Evolutionary conservation across 2,329 filamentous ascomycete genomes (phyloP).

Genomic region (Cladobotryum protrusum): DNA sequence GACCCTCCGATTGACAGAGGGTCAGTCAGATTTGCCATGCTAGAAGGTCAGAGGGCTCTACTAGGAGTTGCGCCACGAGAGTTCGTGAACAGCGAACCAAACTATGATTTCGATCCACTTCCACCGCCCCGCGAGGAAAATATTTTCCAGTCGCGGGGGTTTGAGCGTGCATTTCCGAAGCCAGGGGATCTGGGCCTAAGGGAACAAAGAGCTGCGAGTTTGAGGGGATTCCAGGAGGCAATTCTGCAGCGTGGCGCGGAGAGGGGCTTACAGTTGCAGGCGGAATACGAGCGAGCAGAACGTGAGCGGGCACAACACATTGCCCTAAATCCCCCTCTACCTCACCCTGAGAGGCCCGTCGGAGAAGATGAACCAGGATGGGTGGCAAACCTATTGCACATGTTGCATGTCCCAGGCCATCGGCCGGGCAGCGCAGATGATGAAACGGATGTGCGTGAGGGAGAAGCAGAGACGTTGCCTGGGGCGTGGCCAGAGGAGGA

Average conservation of each 20-base stretch:
- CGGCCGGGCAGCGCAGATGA: background rate
- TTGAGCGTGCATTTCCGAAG: too few species aligned
- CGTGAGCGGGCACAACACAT: too few species aligned
- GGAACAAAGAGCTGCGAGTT: too few species aligned
- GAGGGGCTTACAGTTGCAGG: too few species aligned
- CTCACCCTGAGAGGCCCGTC: background rate
- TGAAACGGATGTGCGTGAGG: slow-evolving; percentile 13
- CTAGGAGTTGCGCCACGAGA: slow-evolving; percentile 62
- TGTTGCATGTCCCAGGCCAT: slow-evolving; percentile 18
- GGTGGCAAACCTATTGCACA: slow-evolving; percentile 19
- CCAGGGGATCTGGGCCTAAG: too few species aligned
- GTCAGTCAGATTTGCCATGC: slow-evolving; percentile 69
- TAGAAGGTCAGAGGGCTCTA: slow-evolving; percentile 67
- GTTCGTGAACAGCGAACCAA: slow-evolving; percentile 59
- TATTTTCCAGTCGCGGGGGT: slow-evolving; percentile 34
- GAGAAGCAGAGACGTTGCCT: slow-evolving; percentile 18
- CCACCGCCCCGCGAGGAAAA: slow-evolving; percentile 58
- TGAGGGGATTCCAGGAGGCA: too few species aligned
- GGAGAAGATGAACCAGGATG: slow-evolving; percentile 18
- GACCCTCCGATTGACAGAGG: slow-evolving; percentile 37
- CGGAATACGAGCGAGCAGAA: too few species aligned
- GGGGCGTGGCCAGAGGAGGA: slow-evolving; percentile 31
- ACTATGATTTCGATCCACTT: slow-evolving; percentile 74
- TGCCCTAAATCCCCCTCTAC: too few species aligned
- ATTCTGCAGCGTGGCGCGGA: too few species aligned